These are phyloP conservation scores for Teratosphaeria epicoccoides DNA, from an alignment of 2,329 filamentous ascomycete species.

Conservation along the genomic window DNA sequence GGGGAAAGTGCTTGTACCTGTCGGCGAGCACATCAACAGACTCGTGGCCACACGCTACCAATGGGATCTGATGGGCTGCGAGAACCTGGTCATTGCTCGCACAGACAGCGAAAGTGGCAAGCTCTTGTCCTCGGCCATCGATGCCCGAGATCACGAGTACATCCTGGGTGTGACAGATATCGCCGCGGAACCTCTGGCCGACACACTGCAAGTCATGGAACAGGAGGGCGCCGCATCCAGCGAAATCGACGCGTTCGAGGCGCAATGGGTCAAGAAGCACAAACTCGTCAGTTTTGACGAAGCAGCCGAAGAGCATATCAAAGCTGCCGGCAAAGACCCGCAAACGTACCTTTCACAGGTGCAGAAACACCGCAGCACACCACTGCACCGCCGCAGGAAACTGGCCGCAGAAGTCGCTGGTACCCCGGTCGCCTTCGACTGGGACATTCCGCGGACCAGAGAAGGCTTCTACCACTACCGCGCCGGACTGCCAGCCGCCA, in stretches of 20 bases:
- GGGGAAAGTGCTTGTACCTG: constrained; percentile 88
- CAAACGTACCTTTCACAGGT: constrained; percentile 18
- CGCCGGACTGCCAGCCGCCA: constrained; percentile 73
- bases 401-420: constrained; percentile 56
- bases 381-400: constrained; percentile 64
- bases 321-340: constrained; percentile 20
- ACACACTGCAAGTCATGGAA: constrained; percentile 86
- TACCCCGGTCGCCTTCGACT: constrained; percentile 67
- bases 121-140: constrained; percentile 79
- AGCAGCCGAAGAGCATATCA: constrained; percentile 38
- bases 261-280: constrained; percentile 77
- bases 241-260: constrained; percentile 79
- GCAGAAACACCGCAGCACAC: constrained; percentile 55
- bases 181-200: constrained; percentile 68
- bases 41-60: constrained; percentile 87
- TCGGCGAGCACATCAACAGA: constrained; percentile 92
- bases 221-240: constrained; percentile 60
- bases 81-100: constrained; percentile 88
- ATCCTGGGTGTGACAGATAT: constrained; percentile 75
- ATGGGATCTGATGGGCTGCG: constrained; percentile 95
- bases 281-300: constrained; percentile 87
- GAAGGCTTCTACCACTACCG: constrained; percentile 91
- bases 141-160: constrained; percentile 92
- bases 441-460: constrained; percentile 83
- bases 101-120: constrained; percentile 93